phyloP scores from a whole-genome alignment of 2,329 filamentous ascomycete species.

The Cladosporium halotolerans region DNA sequence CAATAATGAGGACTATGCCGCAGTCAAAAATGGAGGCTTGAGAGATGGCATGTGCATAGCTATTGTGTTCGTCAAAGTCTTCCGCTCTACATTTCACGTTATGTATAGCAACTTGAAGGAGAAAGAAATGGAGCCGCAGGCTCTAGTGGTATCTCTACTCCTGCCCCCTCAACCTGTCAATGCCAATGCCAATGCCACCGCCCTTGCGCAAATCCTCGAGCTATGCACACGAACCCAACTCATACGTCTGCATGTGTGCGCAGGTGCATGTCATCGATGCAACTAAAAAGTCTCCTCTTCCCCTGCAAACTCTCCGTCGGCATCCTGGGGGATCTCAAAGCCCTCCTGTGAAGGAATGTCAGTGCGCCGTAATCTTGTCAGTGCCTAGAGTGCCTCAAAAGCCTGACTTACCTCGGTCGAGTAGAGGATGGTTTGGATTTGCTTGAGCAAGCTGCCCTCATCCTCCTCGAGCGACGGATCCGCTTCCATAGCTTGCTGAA shows the following conservation, averaged over 20 bases:
- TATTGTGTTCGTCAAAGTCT: no score
- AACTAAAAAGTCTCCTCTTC: slow-evolving; percentile 73
- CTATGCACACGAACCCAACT: slow-evolving; percentile 10
- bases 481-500: slow-evolving; percentile 88
- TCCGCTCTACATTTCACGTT: neutral
- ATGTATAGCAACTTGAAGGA: neutral
- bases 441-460: slow-evolving; percentile 84
- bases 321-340: slow-evolving; percentile 83
- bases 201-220: neutral
- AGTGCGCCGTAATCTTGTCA: neutral
- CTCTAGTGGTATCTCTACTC: slow-evolving; percentile 6
- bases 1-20: no score
- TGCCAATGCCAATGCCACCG: no score
- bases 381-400: no score
- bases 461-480: slow-evolving; percentile 92
- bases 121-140: neutral
- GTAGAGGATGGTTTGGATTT: slow-evolving; percentile 94
- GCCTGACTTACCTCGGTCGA: slow-evolving; percentile 66
- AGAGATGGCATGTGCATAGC: no score
- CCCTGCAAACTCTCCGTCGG: slow-evolving; percentile 50
- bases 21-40: no score
- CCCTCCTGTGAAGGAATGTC: slow-evolving; percentile 33
- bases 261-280: neutral
- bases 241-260: neutral
- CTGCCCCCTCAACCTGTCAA: neutral